Conservation (phyloP, 2,329 filamentous ascomycete species). For the Diaporthe aspalathi region DNA sequence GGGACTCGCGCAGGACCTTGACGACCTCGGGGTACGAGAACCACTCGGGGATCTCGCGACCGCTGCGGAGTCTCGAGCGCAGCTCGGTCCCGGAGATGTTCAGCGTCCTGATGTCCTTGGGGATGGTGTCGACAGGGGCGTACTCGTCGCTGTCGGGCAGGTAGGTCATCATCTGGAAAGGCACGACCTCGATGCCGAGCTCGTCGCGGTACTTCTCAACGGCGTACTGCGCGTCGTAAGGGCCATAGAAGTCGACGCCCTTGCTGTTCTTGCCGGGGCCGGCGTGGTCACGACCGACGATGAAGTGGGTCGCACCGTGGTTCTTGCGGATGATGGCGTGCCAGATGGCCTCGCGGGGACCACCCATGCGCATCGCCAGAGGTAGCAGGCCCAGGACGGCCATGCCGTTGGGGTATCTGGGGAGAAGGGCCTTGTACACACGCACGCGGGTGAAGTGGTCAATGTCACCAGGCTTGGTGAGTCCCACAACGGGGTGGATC, state of each 20-base stretch:
- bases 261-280: slow-evolving; percentile 98
- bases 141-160: slow-evolving; percentile 98
- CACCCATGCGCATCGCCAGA: slow-evolving; percentile 98
- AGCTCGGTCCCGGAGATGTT: slow-evolving; percentile 93
- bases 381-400: slow-evolving; percentile 94
- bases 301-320: slow-evolving; percentile 98
- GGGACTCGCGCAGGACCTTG: slow-evolving; percentile 93
- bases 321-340: slow-evolving; percentile 99
- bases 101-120: slow-evolving; percentile 83
- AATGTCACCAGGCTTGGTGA: slow-evolving; percentile 99
- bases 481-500: slow-evolving; percentile 97
- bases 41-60: slow-evolving; percentile 97
- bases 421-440: slow-evolving; percentile 96
- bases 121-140: slow-evolving; percentile 89
- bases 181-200: slow-evolving; percentile 98
- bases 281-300: slow-evolving; percentile 97
- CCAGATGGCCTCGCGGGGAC: slow-evolving; percentile 98
- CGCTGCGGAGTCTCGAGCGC: slow-evolving; percentile 88
- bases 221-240: slow-evolving; percentile 95
- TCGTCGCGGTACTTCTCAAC: slow-evolving; percentile 97
- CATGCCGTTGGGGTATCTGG: slow-evolving; percentile 99
- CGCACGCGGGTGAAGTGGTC: slow-evolving; percentile 99
- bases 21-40: slow-evolving; percentile 99
- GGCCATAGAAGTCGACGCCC: slow-evolving; percentile 96
- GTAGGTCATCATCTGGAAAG: slow-evolving; percentile 99